Conservation (phyloP, 2,329 filamentous ascomycete genomes). For the Blastomyces parvus region DNA sequence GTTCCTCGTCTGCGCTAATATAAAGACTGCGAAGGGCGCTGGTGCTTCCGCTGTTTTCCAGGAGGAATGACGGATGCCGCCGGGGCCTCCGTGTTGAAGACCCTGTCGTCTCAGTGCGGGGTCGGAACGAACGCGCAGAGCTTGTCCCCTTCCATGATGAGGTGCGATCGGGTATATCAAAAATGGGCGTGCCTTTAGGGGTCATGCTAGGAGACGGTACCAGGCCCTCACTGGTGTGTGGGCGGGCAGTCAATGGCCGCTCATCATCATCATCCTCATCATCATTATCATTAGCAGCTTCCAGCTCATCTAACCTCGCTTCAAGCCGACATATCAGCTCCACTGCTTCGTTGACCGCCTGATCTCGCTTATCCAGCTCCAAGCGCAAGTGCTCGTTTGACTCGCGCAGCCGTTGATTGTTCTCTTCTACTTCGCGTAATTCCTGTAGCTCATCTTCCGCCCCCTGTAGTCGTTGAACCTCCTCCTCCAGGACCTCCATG, state of each 20-base stretch:
- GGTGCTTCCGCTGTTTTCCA: constrained; percentile 28
- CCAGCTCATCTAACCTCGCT: constrained; percentile 29
- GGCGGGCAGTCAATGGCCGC: constrained; percentile 21
- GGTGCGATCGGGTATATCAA: constrained; percentile 33
- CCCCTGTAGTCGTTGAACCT: constrained; percentile 23
- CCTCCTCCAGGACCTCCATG: constrained; percentile 31
- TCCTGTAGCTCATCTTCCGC: constrained; percentile 31
- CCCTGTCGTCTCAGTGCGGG: constrained; percentile 14
- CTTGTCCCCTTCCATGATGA: constrained; percentile 28
- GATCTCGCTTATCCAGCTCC: constrained; percentile 33
- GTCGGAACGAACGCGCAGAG: constrained; percentile 15
- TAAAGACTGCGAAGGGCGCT: constrained; percentile 34
- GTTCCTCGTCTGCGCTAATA: constrained; percentile 19
- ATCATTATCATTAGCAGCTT: constrained; percentile 2
- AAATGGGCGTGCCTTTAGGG: constrained; percentile 20
- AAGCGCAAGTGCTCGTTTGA: constrained; percentile 30
- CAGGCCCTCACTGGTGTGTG: constrained; percentile 21
- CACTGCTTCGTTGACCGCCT: constrained; percentile 36
- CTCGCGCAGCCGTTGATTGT: constrained; percentile 29
- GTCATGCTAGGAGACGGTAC: constrained; percentile 17
- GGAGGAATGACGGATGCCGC: constrained; percentile 31
- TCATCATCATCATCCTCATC: constrained; percentile 9
- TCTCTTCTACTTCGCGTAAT: constrained; percentile 28
- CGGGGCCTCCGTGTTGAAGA: constrained; percentile 24
- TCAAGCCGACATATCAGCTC: constrained; percentile 37